Base-by-base conservation (phyloP, 306 rosid species). In the Leucaena leucocephala region DNA sequence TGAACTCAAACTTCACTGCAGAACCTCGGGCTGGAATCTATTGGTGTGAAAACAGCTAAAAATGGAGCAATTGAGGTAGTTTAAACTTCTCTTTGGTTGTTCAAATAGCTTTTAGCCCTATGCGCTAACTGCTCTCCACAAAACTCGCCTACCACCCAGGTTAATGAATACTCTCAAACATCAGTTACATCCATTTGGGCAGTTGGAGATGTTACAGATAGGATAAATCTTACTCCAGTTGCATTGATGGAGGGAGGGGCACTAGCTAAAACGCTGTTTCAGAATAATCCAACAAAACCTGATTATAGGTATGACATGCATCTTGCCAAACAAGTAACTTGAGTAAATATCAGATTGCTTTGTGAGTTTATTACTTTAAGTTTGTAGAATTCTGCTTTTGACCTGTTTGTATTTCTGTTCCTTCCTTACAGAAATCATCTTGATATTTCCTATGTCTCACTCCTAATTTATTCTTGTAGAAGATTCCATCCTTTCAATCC, bases 241-340 rank as follows among this genome's bases (percentile, higher is more conserved):
- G 99, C 99, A 88, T 88, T 96, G 88, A 96, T 96, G 99, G 99
- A 93, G 85, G 99, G 98, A 79, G 80, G 83, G 74, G 97, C 99
- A 59, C 81, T 96, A 43, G 82, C 91, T 14, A 96, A 90, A 88
- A 93, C 99, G 2, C 49, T 96, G 71, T 93, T 93, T 67, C 90
- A 65, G 79, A 86, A 93, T 86, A 92, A 84, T 79, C 99, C 94
- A 75, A 89, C 99, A 82, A 96, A 91, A 84, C 98, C 99, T 75
- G 91, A 89, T 78, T 91, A 93, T 81, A 91, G 96, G 99, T 93
- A 90, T 78, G 40, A 71, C 66, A 45, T 71, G 69, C 65, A 65
- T 62, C 84, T 58, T 66, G 73, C 75, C 69, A 79, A 71, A 76
- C 64, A 39, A 66, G 59, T 27, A 12, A 38, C 35, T 62, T 19